Evolutionary conservation across 1,139 yeast genomes (phyloP), one percentile per base, ranked within the genome.

Genomic region (Yamadazyma sp.): DNA sequence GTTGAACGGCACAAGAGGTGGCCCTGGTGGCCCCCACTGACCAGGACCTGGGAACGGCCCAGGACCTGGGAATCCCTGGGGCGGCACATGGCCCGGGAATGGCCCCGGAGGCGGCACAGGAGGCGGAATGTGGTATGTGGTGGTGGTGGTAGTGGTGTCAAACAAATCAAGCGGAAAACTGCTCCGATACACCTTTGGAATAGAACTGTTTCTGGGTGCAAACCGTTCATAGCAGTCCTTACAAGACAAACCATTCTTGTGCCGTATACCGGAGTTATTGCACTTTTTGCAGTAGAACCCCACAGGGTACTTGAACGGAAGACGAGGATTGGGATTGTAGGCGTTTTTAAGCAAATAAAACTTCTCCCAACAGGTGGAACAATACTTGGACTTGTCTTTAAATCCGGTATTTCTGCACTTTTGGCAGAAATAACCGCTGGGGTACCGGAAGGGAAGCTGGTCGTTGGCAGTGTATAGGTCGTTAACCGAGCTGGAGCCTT

Each of bases 191-290:
- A 22, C 26, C 34, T 33, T 21, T 40, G 34, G 27, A 34, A 17
- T 10, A 7, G 9, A 38, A 3, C 29, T 26, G 48, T 67, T 66
- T 31, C 70, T 53, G 2, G 76, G 79, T 2, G 81, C 82, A 57
- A 83, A 88, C 39, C 59, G 51, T 22, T 71, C 76, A 81, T 88
- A 87, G 59, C 96, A 88, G 41, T 73, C 75, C 53, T 78, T 76
- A 56, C 96, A 88, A 3, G 80, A 64, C 33, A 67, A 66, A 2
- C 89, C 88, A 50, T 80, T 82, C 52, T 78, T 82, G 31, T 45
- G 33, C 59, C 85, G 85, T 50, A 67, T 64, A 0, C 95, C 96
- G 0, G 94, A 84, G 54, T 88, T 88, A 41, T 73, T 64, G 62
- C 96, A 88, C 52, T 82, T 83, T 6, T 66, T 62, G 54, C 96